Percentiles rank a stretch among this genome's conserved stretches.
Conservation (phyloP, 2,329 filamentous ascomycete genomes). For the Bipolaris oryzae region DNA sequence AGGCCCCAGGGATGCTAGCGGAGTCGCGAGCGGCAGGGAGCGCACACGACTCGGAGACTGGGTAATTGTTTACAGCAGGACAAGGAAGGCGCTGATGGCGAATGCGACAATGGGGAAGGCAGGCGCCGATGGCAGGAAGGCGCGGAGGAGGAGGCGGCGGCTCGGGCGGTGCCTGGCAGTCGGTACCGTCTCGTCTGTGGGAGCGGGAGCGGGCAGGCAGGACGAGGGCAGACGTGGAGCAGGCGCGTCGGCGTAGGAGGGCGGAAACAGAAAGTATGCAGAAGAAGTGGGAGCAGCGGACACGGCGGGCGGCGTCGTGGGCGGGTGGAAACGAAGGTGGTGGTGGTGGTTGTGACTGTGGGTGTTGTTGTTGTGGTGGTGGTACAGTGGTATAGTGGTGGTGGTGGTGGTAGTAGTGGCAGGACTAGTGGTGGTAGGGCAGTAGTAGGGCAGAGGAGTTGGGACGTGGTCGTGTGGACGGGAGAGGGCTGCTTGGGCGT, state of each 20-base stretch:
- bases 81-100: constrained; percentile 10
- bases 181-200: neutral
- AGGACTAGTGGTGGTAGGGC: neutral
- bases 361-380: neutral
- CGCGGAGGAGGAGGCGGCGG: constrained; percentile 14
- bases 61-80: constrained; percentile 11
- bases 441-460: too few relatives aligned
- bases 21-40: constrained; percentile 9
- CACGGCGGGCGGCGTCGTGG: constrained; percentile 6
- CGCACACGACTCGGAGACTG: constrained; percentile 5
- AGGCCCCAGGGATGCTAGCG: constrained; percentile 19
- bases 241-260: neutral
- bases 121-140: constrained; percentile 18
- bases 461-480: too few relatives aligned
- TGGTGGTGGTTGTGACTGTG: neutral
- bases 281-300: neutral
- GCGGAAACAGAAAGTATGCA: constrained; percentile 1
- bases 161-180: constrained; percentile 1
- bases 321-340: constrained; percentile 1
- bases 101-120: constrained; percentile 7
- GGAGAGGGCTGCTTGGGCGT: too few relatives aligned
- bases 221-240: constrained; percentile 5
- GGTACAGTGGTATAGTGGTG: neutral
- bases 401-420: neutral
- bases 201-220: neutral